Evolutionary conservation across 208 protist species (phyloP), one percentile per base, ranked within the genome.

Genomic region (Leptomonas seymouri): DNA sequence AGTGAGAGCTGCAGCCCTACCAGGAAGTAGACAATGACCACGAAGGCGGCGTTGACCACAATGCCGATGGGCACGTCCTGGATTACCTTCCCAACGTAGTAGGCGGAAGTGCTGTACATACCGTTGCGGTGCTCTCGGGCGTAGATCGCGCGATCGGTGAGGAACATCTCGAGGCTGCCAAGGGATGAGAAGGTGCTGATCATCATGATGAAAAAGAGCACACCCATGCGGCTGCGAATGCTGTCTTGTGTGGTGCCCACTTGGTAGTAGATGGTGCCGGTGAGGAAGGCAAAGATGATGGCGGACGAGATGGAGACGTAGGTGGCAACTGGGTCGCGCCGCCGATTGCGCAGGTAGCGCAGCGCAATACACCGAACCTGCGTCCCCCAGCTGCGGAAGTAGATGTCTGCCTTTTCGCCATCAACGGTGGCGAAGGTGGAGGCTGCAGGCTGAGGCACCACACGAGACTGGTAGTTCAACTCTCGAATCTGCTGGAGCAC

Each of bases 131-230:
- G 89, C 76, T 91, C 89, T 15, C 84, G 74, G 3, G 70, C 64
- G 72, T 90, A 91, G 41, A 91, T 73, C 31, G 80, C 74, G 23
- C 81, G 76, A 31, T 91, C 89, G 28, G 59, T 74, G 27, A 90
- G 73, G 60, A 90, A 86, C 57, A 84, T 57, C 63, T 75, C 80
- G 4, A 94, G 70, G 55, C 70, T 84, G 45, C 78, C 74, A 21
- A 91, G 58, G 18, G 73, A 74, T 3, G 78, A 86, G 72, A 92
- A 89, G 41, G 82, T 73, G 46, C 84, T 87, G 67, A 90, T 91
- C 81, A 89, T 88, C 66, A 81, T 79, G 27, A 90, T 70, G 50
- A 93, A 87, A 67, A 95, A 92, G 15, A 93, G 69, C 0, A 89
- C 69, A 8, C 85, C 84, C 82, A 95, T 86, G 50, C 87, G 85